Evolutionary conservation across 495 filamentous ascomycete genomes (phyloP).

Genomic region (Trichoderma parareesei): DNA sequence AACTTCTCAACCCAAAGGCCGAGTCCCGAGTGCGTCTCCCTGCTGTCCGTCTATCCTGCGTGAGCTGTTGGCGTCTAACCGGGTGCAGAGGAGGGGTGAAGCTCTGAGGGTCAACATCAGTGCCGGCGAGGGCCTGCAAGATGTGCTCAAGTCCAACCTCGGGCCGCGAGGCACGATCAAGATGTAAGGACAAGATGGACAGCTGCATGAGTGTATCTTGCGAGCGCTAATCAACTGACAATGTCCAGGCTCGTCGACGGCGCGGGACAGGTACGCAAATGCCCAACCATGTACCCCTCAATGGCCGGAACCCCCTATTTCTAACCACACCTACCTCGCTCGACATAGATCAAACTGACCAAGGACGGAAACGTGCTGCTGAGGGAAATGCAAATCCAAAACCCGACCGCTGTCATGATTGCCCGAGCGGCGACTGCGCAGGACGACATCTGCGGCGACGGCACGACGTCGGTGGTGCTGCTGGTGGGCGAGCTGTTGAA

Average conservation of each 20-base stretch:
- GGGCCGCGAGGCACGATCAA: constrained; percentile 93
- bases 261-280: constrained; percentile 69
- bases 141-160: constrained; percentile 94
- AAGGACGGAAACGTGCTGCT: constrained; percentile 97
- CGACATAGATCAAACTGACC: constrained; percentile 85
- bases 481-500: constrained; percentile 95
- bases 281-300: background rate
- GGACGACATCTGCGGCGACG: constrained; percentile 97
- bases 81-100: constrained; percentile 77
- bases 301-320: background rate
- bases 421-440: constrained; percentile 94
- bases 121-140: constrained; percentile 87
- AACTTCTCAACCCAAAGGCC: constrained; percentile 96
- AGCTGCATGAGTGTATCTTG: constrained; percentile 13
- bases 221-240: constrained; percentile 19
- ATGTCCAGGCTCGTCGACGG: constrained; percentile 81
- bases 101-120: constrained; percentile 93
- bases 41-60: constrained; percentile 18
- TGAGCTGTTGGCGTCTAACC: constrained; percentile 22
- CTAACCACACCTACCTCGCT: constrained; percentile 11
- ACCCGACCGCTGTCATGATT: constrained; percentile 95
- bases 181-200: constrained; percentile 52
- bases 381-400: constrained; percentile 93
- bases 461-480: constrained; percentile 93
- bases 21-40: constrained; percentile 71